Conservation (phyloP, 176 grass and related monocot species). For the Saccharum officinarum region DNA sequence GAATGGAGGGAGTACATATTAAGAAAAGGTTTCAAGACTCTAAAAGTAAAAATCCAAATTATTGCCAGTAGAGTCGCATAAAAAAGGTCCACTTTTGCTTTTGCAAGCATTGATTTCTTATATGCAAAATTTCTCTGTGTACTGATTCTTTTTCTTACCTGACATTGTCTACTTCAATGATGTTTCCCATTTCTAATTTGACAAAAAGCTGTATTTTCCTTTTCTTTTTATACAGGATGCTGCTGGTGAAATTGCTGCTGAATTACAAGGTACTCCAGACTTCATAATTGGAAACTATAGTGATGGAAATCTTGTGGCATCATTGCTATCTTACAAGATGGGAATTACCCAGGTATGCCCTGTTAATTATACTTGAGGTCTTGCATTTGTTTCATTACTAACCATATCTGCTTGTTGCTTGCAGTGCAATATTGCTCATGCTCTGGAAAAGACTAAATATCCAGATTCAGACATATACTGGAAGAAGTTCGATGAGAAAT, state of each 20-base stretch:
- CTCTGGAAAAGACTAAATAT: slow-evolving; percentile 97
- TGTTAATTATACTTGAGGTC: slow-evolving; percentile 14
- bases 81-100: not conserved
- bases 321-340: slow-evolving; percentile 83
- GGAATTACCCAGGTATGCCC: slow-evolving; percentile 78
- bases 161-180: not conserved
- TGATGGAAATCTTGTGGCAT: slow-evolving; percentile 97
- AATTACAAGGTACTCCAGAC: slow-evolving; percentile 85
- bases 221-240: slow-evolving; percentile 64
- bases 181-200: not conserved
- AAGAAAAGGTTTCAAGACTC: not conserved
- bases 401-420: slow-evolving; percentile 24
- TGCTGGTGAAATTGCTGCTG: slow-evolving; percentile 81
- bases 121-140: not conserved
- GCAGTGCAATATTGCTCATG: slow-evolving; percentile 99
- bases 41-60: not conserved
- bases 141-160: slow-evolving; percentile 14
- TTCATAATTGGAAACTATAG: slow-evolving; percentile 99
- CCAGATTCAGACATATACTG: slow-evolving; percentile 94
- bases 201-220: not conserved
- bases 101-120: not conserved
- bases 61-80: not conserved
- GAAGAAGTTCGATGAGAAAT: slow-evolving; percentile 87
- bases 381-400: slow-evolving; percentile 16
- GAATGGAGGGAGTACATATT: not conserved